Evolutionary conservation across 1,284 basidiomycete species (phyloP).

Genomic region (Ustilago shanxiensis): DNA sequence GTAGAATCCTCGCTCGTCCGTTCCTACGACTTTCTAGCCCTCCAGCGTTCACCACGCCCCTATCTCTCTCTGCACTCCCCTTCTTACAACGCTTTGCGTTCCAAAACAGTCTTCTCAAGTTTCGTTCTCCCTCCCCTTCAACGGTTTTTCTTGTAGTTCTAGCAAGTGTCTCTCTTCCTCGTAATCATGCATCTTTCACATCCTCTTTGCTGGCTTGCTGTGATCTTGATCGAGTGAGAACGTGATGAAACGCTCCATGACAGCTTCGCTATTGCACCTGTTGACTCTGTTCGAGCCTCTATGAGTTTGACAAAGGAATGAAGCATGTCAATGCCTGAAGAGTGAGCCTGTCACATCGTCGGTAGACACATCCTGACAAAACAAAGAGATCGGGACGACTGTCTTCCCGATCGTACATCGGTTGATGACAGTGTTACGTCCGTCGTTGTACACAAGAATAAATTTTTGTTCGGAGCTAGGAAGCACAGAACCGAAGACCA

Average conservation of each 20-base stretch:
- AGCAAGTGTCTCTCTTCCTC: constrained; percentile 35
- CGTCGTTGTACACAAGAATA: too few relatives aligned
- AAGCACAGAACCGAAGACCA: background rate
- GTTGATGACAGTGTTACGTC: too few relatives aligned
- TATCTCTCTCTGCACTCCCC: background rate
- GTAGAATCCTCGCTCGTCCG: too few relatives aligned
- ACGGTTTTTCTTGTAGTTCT: constrained; percentile 45
- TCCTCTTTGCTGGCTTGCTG: background rate
- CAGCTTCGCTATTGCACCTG: too few relatives aligned
- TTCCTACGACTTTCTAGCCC: too few relatives aligned
- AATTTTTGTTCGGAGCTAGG: background rate
- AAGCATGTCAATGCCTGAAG: background rate
- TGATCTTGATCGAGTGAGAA: too few relatives aligned
- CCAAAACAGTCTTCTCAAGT: constrained; percentile 1
- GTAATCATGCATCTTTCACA: constrained; percentile 14
- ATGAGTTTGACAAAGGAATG: too few relatives aligned
- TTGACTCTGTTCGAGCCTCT: too few relatives aligned
- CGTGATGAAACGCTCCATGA: too few relatives aligned
- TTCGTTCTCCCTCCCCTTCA: constrained; percentile 22
- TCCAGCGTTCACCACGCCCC: constrained; percentile 36
- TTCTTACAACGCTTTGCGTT: background rate
- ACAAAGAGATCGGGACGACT: background rate
- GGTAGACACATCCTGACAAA: too few relatives aligned
- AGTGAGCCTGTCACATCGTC: too few relatives aligned
- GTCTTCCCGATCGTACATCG: background rate